Evolutionary conservation across 495 filamentous ascomycete genomes (phyloP), one percentile per base, ranked within the genome.

Genomic region (Podospora appendiculata): DNA sequence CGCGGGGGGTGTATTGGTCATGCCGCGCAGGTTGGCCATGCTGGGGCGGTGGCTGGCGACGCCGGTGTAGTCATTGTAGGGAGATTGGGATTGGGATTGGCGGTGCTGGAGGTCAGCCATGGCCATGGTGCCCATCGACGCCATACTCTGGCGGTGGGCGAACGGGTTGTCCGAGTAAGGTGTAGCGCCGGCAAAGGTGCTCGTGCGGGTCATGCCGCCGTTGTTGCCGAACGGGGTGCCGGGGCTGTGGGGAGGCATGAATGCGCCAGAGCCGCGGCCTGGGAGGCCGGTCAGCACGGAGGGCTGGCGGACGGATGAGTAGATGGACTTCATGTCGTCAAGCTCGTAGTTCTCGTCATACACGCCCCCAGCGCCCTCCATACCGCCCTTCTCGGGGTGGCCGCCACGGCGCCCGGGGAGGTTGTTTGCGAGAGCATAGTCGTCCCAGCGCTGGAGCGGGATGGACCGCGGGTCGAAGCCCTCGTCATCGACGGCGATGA

Each of bases 271-370:
- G 42, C 81, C 79, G 47, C 83, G 80, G 17, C 79, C 76, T 19
- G 82, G 86, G 70, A 95, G 88, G 47, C 90, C 90, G 35, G 89
- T 93, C 42, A 98, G 78, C 54, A 98, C 87, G 0, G 90, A 96
- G 3, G 90, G 88, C 18, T 94, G 93, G 69, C 90, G 90, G 55
- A 91, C 88, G 2, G 90, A 95, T 8, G 92, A 96, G 70, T 97
- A 96, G 50, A 94, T 82, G 1, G 89, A 95, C 61, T 92, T 90
- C 79, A 96, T 93, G 60, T 98, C 93, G 62, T 98, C 93, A 86
- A 97, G 90, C 67, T 97, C 93, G 71, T 89, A 89, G 14, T 71
- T 83, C 56, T 89, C 85, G 19, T 82, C 78, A 59, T 88, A 90
- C 33, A 71, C 69, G 35, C 71, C 74, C 36, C 70, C 65, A 41